A percentile compares a stretch with the other conserved stretches of the same genome.
These are phyloP conservation scores for Glycine soja DNA, from an alignment of 306 rosid genomes.

Conservation along the genomic window DNA sequence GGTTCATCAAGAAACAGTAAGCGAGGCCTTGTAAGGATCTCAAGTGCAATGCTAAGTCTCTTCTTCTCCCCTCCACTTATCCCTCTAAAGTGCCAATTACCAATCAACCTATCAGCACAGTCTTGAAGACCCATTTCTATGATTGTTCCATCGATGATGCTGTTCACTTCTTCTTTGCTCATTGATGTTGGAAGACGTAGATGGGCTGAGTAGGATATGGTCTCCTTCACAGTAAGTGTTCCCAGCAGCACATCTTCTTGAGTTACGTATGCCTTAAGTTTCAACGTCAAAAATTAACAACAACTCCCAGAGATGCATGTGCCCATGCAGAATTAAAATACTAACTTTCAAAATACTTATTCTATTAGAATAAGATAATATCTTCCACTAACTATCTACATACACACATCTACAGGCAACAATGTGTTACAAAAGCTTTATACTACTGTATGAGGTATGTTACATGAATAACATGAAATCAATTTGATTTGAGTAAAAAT, in stretches of 20 bases:
- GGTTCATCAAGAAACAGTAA: slow-evolving; percentile 88
- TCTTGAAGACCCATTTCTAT: slow-evolving; percentile 91
- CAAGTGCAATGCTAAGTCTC: slow-evolving; percentile 84
- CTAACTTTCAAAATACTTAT: too few species aligned
- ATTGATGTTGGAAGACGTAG: slow-evolving; percentile 69
- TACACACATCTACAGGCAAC: too few species aligned
- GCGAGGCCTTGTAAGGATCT: slow-evolving; percentile 79
- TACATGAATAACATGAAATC: too few species aligned
- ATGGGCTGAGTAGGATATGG: slow-evolving; percentile 73
- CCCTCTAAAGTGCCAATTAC: slow-evolving; percentile 87
- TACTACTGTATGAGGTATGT: too few species aligned
- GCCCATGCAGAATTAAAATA: too few species aligned
- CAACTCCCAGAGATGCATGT: too few species aligned
- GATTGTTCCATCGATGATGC: slow-evolving; percentile 74
- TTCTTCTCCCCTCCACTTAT: slow-evolving; percentile 93
- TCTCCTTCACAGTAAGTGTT: slow-evolving; percentile 78
- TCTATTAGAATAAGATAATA: too few species aligned
- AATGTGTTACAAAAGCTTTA: too few species aligned
- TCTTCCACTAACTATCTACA: too few species aligned
- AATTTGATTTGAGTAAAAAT: too few species aligned
- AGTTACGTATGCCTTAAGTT: slow-evolving; percentile 73
- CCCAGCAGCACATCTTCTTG: slow-evolving; percentile 88
- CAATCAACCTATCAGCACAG: slow-evolving; percentile 75
- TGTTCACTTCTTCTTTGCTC: slow-evolving; percentile 61
- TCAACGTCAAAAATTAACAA: too few species aligned